These are phyloP conservation scores for Medicago truncatula DNA, from an alignment of 306 rosid species.

Conservation along the genomic window MtrunA17r5.0-ANR NC_053048.1:55925501-55926000, in stretches of 20 bases:
- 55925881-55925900: slow-evolving; percentile 54
- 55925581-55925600: neutral
- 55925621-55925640: slow-evolving; percentile 58
- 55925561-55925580: too few species aligned
- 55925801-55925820: slow-evolving; percentile 49
- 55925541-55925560: too few species aligned
- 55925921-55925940: slow-evolving; percentile 34
- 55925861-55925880: slow-evolving; percentile 66
- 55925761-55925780: slow-evolving; percentile 47
- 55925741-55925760: slow-evolving; percentile 57
- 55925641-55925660: slow-evolving; percentile 70
- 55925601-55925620: slow-evolving; percentile 68
- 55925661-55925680: slow-evolving; percentile 53
- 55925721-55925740: too few species aligned
- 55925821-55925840: slow-evolving; percentile 55
- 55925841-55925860: slow-evolving; percentile 57
- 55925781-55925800: slow-evolving; percentile 59
- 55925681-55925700: too few species aligned
- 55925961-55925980: slow-evolving; percentile 50
- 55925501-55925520: too few species aligned
- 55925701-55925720: too few species aligned
- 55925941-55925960: slow-evolving; percentile 59
- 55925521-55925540: too few species aligned
- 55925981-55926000: slow-evolving; percentile 43
- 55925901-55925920: slow-evolving; percentile 46